These are phyloP conservation scores for Monascus ruber DNA, from an alignment of 2,329 filamentous ascomycete species.

Conservation along the genomic window DNA sequence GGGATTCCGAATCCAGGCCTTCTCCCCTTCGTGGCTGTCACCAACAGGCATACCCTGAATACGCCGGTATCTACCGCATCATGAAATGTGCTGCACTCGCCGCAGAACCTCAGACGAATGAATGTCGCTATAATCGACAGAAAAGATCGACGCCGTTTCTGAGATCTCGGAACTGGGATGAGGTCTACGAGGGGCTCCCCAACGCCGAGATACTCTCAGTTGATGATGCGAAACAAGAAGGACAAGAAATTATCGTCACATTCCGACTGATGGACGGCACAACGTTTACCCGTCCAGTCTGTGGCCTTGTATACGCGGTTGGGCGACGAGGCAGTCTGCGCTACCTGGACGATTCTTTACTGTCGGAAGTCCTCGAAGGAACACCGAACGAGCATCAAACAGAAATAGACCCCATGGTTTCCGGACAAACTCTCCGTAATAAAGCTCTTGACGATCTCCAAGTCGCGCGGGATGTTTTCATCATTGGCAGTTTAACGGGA, in stretches of 20 bases:
- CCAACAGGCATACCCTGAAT: slow-evolving; percentile 51
- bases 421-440: slow-evolving; percentile 42
- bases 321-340: slow-evolving; percentile 44
- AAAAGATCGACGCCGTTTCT: slow-evolving; percentile 36
- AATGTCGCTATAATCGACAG: slow-evolving; percentile 17
- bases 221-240: slow-evolving; percentile 14
- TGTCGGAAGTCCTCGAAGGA: slow-evolving; percentile 34
- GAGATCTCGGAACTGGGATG: slow-evolving; percentile 38
- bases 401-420: slow-evolving; percentile 28
- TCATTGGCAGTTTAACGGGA: slow-evolving; percentile 48
- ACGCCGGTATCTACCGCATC: slow-evolving; percentile 47
- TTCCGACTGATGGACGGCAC: slow-evolving; percentile 35
- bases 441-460: slow-evolving; percentile 43
- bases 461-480: slow-evolving; percentile 42
- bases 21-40: slow-evolving; percentile 50
- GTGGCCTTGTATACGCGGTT: slow-evolving; percentile 44
- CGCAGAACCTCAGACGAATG: slow-evolving; percentile 7
- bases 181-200: slow-evolving; percentile 43
- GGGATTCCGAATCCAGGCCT: slow-evolving; percentile 44
- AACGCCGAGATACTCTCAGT: slow-evolving; percentile 40
- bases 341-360: slow-evolving; percentile 39
- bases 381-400: slow-evolving; percentile 2
- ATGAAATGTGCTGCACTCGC: slow-evolving; percentile 44
- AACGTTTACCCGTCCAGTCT: slow-evolving; percentile 34
- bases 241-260: slow-evolving; percentile 24